Conservation (phyloP, 2,329 filamentous ascomycete species). For the Aspergillus sclerotialis region DNA sequence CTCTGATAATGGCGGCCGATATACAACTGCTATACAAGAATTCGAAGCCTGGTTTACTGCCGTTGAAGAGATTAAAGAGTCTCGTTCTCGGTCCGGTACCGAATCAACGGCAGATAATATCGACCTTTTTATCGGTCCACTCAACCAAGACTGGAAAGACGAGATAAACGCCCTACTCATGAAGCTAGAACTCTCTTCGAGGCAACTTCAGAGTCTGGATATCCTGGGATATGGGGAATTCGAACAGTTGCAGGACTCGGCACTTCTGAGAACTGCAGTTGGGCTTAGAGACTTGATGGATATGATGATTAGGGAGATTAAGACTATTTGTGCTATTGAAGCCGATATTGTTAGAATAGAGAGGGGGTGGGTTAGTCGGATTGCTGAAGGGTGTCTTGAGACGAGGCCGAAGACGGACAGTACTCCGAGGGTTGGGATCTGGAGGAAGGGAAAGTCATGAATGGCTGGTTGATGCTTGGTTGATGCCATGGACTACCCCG, state of each 20-base stretch:
- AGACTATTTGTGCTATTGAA: conserved; percentile 29
- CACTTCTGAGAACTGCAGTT: conserved; percentile 22
- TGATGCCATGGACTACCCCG: conserved; percentile 8
- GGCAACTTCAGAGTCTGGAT: conserved; percentile 31
- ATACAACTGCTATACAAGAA: conserved; percentile 18
- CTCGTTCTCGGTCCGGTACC: conserved; percentile 9
- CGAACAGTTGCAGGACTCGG: conserved; percentile 20
- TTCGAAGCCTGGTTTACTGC: conserved; percentile 33
- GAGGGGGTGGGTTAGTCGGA: conserved; percentile 23
- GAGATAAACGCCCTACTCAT: conserved; percentile 20
- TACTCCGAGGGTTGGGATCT: conserved; percentile 17
- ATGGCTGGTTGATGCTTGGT: conserved; percentile 4
- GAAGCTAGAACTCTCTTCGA: conserved; percentile 28
- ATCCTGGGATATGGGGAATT: conserved; percentile 22
- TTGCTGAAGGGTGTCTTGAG: conserved; percentile 21
- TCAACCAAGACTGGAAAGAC: conserved; percentile 28
- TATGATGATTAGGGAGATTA: conserved; percentile 32
- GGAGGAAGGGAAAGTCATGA: conserved; percentile 12
- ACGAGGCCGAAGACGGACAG: no score
- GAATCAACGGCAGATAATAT: conserved; percentile 6
- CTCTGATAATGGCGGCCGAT: conserved; percentile 20
- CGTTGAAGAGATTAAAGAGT: conserved; percentile 18
- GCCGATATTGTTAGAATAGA: conserved; percentile 27
- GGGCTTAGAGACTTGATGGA: conserved; percentile 22
- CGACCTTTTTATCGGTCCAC: conserved; percentile 27